These are phyloP conservation scores for Lactifluus piperatus DNA, from an alignment of 768 basidiomycete species.

Conservation along the genomic window DNA sequence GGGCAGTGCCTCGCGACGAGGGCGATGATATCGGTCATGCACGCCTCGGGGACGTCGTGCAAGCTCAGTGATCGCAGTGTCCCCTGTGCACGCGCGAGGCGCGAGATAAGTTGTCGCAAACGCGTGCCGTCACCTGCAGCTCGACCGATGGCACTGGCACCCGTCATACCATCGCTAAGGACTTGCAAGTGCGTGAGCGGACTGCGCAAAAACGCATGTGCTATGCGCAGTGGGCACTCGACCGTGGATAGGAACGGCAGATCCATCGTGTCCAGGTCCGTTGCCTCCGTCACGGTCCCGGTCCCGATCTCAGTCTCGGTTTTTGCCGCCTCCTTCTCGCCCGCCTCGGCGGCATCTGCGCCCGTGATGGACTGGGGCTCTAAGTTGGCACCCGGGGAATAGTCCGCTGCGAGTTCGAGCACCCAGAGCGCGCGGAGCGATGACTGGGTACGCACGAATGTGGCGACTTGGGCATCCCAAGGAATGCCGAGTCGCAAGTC, in stretches of 20 bases:
- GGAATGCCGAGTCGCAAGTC: conserved; percentile 41
- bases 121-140: conserved; percentile 25
- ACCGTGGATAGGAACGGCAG: conserved; percentile 37
- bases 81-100: conserved; percentile 16
- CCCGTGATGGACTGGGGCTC: not conserved
- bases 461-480: conserved; percentile 40
- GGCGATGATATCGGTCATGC: conserved; percentile 26
- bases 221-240: conserved; percentile 39
- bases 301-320: not conserved
- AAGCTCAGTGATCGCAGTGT: conserved; percentile 32
- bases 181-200: conserved; percentile 41
- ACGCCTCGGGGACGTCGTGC: conserved; percentile 29
- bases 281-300: no score
- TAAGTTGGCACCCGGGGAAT: not conserved
- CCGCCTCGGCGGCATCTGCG: not conserved
- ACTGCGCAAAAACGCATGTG: conserved; percentile 32
- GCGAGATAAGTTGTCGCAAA: conserved; percentile 22
- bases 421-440: conserved; percentile 34
- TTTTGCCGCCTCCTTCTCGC: not conserved
- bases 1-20: conserved; percentile 30
- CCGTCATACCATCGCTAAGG: conserved; percentile 28
- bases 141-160: conserved; percentile 19
- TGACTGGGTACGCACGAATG: conserved; percentile 41
- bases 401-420: conserved; percentile 9
- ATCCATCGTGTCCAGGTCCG: not conserved